These are phyloP conservation scores for Physcomitrellopsis africana DNA, from an alignment of 225 moss, liverwort and hornwort species.

Conservation along the genomic window DNA sequence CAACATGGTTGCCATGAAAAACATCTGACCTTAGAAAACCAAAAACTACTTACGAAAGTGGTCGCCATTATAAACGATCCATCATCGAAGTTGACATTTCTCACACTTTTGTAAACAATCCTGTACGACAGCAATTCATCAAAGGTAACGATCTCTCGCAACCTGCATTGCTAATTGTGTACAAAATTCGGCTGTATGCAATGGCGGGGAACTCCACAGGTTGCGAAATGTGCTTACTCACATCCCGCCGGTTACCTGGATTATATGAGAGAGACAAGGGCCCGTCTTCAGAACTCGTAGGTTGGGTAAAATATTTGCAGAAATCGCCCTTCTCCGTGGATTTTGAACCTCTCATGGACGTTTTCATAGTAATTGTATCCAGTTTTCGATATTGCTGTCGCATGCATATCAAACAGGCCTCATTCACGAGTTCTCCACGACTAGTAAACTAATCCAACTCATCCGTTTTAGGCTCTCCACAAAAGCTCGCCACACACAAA, in stretches of 20 bases:
- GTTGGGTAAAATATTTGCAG: conserved; percentile 23
- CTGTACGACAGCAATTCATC: background rate
- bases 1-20: background rate
- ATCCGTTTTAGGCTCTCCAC: no score
- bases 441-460: no score
- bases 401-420: no score
- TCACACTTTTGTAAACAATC: no score
- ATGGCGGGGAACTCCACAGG: background rate
- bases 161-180: background rate
- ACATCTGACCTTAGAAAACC: background rate
- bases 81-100: no score
- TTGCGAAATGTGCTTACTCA: conserved; percentile 21
- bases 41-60: background rate
- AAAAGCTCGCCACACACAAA: no score
- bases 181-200: background rate
- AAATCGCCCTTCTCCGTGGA: conserved; percentile 26
- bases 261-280: conserved; percentile 26
- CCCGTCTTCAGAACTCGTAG: conserved; percentile 15
- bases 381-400: no score
- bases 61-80: background rate
- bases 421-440: no score
- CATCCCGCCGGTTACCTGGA: conserved; percentile 26
- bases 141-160: background rate
- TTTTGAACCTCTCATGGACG: conserved; percentile 29
- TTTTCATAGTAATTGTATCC: conserved; percentile 27